phyloP scores from a whole-genome alignment of 2,329 filamentous ascomycete genomes.

The Colletotrichum chrysophilum region DNA sequence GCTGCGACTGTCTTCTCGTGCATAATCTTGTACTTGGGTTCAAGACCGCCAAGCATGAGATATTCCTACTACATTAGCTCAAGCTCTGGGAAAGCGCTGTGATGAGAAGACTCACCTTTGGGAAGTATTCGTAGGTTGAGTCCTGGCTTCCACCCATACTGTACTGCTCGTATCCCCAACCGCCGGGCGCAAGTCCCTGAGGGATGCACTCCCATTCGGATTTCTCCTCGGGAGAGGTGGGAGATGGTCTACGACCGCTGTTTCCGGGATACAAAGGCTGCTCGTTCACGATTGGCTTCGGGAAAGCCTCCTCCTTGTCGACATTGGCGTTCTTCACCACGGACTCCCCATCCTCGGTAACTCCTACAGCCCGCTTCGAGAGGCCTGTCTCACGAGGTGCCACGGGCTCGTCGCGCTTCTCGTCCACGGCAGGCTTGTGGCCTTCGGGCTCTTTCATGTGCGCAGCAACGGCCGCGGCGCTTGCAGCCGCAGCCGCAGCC shows the following conservation, averaged over 20 bases:
- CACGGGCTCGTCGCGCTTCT: neutral
- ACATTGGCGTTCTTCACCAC: conserved; percentile 6
- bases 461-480: neutral
- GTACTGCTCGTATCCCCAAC: conserved; percentile 51
- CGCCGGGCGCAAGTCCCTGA: conserved; percentile 61
- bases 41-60: conserved; percentile 76
- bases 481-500: conserved; percentile 34
- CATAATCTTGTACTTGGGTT: conserved; percentile 74
- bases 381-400: neutral
- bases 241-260: conserved; percentile 6
- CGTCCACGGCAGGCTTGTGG: conserved; percentile 15
- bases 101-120: conserved; percentile 44
- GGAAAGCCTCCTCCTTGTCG: neutral
- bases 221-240: conserved; percentile 8
- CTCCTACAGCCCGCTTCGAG: neutral
- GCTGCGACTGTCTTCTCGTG: conserved; percentile 73
- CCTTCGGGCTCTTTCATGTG: conserved; percentile 29
- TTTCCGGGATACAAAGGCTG: neutral
- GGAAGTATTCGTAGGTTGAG: conserved; percentile 75
- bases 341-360: conserved; percentile 35
- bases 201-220: conserved; percentile 49
- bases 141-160: conserved; percentile 71
- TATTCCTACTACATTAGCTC: conserved; percentile 58
- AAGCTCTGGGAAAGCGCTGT: neutral
- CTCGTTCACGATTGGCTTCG: neutral